Conservation (phyloP, 139 green algal species). For the Parachlorella kessleri region DNA sequence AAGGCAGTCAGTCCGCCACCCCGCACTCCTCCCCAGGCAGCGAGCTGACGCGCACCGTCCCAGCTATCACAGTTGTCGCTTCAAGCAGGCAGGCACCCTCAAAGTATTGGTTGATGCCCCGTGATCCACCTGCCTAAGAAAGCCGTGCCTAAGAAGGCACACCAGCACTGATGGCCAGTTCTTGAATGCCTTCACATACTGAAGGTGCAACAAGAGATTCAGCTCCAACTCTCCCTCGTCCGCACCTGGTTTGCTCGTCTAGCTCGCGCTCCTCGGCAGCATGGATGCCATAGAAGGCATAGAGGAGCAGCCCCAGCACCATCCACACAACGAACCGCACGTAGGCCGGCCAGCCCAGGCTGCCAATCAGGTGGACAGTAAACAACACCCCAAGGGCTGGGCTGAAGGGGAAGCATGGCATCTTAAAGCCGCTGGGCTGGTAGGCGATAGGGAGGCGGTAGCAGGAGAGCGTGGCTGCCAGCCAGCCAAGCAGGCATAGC, state of each 20-base stretch:
- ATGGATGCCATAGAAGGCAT: conserved; percentile 41
- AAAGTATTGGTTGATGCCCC: no score
- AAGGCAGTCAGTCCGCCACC: no score
- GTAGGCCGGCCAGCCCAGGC: conserved; percentile 77
- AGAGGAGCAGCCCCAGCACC: conserved; percentile 28
- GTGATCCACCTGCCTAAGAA: no score
- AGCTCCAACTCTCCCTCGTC: neutral
- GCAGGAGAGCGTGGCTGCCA: conserved; percentile 30
- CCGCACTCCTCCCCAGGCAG: no score
- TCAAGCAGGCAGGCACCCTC: no score
- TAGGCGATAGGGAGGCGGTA: conserved; percentile 42
- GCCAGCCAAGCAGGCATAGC: conserved; percentile 29
- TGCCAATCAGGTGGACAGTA: conserved; percentile 76
- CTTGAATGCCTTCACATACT: no score
- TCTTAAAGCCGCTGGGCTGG: conserved; percentile 51
- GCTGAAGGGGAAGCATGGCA: conserved; percentile 66
- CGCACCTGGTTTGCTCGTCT: no score
- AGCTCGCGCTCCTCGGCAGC: conserved; percentile 28
- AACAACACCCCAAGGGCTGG: conserved; percentile 69
- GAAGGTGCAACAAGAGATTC: neutral
- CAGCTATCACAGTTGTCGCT: no score
- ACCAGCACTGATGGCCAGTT: no score
- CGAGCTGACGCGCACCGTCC: no score
- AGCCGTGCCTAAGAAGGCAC: no score
- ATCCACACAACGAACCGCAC: conserved; percentile 81